Base-by-base conservation (phyloP, 176 grass and related monocot genomes). In the Aechmea fasciata region DNA sequence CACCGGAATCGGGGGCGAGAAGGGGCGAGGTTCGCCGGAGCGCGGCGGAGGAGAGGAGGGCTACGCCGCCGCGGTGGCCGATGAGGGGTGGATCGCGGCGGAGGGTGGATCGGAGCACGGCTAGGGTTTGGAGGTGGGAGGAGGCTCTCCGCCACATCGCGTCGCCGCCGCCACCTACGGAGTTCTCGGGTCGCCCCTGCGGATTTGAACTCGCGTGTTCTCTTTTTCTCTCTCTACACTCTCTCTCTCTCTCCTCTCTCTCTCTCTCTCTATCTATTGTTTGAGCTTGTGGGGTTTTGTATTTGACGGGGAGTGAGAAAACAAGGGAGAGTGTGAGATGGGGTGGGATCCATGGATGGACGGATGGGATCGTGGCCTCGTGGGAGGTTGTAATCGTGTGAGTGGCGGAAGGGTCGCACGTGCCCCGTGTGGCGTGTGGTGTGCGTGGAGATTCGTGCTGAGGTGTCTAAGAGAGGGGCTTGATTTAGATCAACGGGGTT, bases 11-110 rank as follows among this genome's bases (percentile, higher is more conserved):
- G 17, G 80, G 65, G 48, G 83, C 90, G 72, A 87, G 75, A 70
- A 90, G 91, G 2, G 87, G 81, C 11, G 78, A 77, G 23, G 84
- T 90, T 17, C 84, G 83, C 75, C 70, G 91, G 78, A 96, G 90
- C 75, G 78, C 66, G 15, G 28, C 64, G 14, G 80, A 67, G 41
- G 29, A 47, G 65, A 67, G 14, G 65, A 47, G 33, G 3, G 65
- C 15, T 13, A 29, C 29, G 41, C 14, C 33, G 17, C 55, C 2
- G 20, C 20, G 14, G 33, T 11, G 19, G 75, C 52, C 12, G 80
- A 81, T 69, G 71, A 70, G 23, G 86, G 84, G 83, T 78, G 64
- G 6, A 83, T 69, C 0, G 77, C 78, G 13, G 68, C 68, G 22
- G 64, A 51, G 48, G 69, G 14, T 15, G 70, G 50, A 49, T 64